Evolutionary conservation across 2,329 filamentous ascomycete genomes (phyloP).

Genomic region (Cladophialophora immunda): DNA sequence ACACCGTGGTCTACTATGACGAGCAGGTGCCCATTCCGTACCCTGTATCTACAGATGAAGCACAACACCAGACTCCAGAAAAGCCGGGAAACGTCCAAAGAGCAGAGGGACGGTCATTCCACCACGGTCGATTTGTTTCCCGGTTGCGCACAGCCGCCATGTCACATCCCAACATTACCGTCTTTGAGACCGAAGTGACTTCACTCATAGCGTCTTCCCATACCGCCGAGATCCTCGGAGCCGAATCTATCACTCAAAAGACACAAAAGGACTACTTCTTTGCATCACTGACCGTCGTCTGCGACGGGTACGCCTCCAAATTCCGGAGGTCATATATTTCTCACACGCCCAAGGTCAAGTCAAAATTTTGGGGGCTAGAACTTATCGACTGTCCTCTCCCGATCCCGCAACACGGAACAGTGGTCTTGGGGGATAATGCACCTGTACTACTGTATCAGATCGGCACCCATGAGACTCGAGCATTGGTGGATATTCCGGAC

Average conservation of each 20-base stretch:
- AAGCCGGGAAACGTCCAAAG: conserved; percentile 49
- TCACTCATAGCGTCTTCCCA: conserved; percentile 75
- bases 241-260: conserved; percentile 74
- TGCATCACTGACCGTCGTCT: conserved; percentile 84
- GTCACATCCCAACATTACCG: conserved; percentile 80
- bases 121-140: conserved; percentile 92
- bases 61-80: conserved; percentile 30
- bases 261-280: conserved; percentile 80
- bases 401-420: conserved; percentile 79
- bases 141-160: conserved; percentile 79
- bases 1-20: conserved; percentile 84
- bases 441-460: conserved; percentile 97
- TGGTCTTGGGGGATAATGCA: conserved; percentile 78
- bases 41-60: conserved; percentile 62
- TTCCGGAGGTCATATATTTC: conserved; percentile 83
- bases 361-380: conserved; percentile 93
- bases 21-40: conserved; percentile 80
- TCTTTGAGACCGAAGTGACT: conserved; percentile 88
- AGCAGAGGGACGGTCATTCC: conserved; percentile 82
- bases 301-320: conserved; percentile 90
- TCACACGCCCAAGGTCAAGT: conserved; percentile 73
- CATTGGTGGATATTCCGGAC: conserved; percentile 85
- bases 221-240: conserved; percentile 79
- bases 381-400: conserved; percentile 87
- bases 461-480: conserved; percentile 90